A percentile compares a stretch with the other conserved stretches of the same genome.
These are phyloP conservation scores for Lichtheimia hyalospora DNA, from an alignment of 371 early-diverging fungal species.

Conservation along the genomic window DNA sequence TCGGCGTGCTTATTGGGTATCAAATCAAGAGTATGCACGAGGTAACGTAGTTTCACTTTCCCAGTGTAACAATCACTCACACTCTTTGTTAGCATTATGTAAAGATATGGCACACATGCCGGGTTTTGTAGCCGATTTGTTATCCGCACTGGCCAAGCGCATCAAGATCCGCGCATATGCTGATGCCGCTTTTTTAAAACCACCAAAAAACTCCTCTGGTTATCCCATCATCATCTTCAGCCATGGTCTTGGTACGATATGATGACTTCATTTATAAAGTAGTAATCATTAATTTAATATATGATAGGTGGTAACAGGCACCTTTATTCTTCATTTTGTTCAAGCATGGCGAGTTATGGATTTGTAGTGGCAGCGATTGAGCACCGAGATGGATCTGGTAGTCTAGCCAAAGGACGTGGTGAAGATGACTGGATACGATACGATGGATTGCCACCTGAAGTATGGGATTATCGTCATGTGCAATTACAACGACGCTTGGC, in stretches of 20 bases:
- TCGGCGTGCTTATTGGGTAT: neutral
- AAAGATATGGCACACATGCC: neutral
- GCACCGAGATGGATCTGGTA: conserved; percentile 53
- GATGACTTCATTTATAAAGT: neutral
- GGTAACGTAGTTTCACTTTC: neutral
- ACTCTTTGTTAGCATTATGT: neutral
- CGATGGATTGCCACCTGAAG: conserved; percentile 18
- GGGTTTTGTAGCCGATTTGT: neutral
- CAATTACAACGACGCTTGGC: conserved; percentile 39
- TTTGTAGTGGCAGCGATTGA: conserved; percentile 57
- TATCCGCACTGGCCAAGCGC: neutral
- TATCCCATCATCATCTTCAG: neutral
- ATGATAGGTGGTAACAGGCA: conserved; percentile 42
- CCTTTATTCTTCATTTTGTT: conserved; percentile 46
- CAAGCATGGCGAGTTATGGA: conserved; percentile 50
- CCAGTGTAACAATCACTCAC: neutral
- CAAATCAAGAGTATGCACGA: neutral
- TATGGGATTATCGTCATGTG: conserved; percentile 26
- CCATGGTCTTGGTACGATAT: neutral
- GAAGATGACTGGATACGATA: conserved; percentile 14
- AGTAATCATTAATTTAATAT: neutral
- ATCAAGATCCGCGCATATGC: neutral
- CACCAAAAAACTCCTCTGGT: neutral
- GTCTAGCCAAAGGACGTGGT: conserved; percentile 13
- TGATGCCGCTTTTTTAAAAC: neutral